These are phyloP conservation scores for Cyclotella cryptica DNA, from an alignment of 108 stramenopile species.

Conservation along the genomic window DNA sequence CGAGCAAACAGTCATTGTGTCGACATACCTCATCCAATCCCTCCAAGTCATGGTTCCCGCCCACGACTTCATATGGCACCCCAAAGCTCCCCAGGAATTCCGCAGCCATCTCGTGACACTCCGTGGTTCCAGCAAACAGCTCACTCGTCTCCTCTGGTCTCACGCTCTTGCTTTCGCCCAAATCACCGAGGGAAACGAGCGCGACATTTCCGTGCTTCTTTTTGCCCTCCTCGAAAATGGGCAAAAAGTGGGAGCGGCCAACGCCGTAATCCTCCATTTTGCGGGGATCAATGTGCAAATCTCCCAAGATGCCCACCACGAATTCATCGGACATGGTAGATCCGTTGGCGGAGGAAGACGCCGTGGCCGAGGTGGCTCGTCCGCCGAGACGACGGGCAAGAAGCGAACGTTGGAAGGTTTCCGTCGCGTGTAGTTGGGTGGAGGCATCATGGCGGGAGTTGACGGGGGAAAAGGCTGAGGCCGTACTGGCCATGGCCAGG, in stretches of 20 bases:
- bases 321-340: slow-evolving; percentile 38
- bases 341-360: neutral
- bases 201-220: slow-evolving; percentile 61
- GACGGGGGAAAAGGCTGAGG: too few relatives aligned
- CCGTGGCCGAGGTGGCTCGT: neutral
- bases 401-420: slow-evolving; percentile 9
- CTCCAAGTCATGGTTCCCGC: slow-evolving; percentile 90
- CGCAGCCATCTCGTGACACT: slow-evolving; percentile 68
- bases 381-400: slow-evolving; percentile 2
- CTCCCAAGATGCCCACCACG: slow-evolving; percentile 74
- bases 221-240: slow-evolving; percentile 69
- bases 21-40: slow-evolving; percentile 81
- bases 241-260: slow-evolving; percentile 54
- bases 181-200: slow-evolving; percentile 49
- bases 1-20: neutral
- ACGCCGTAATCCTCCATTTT: slow-evolving; percentile 76
- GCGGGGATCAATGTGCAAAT: slow-evolving; percentile 87
- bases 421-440: neutral
- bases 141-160: slow-evolving; percentile 48
- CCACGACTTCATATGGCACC: slow-evolving; percentile 56
- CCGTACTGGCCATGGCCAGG: too few relatives aligned
- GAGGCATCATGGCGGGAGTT: too few relatives aligned
- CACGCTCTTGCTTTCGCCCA: slow-evolving; percentile 59
- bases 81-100: slow-evolving; percentile 72
- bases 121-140: slow-evolving; percentile 70